These are phyloP conservation scores for Ceriops tagal DNA, from an alignment of 345 rosid species.

Conservation along the genomic window DNA sequence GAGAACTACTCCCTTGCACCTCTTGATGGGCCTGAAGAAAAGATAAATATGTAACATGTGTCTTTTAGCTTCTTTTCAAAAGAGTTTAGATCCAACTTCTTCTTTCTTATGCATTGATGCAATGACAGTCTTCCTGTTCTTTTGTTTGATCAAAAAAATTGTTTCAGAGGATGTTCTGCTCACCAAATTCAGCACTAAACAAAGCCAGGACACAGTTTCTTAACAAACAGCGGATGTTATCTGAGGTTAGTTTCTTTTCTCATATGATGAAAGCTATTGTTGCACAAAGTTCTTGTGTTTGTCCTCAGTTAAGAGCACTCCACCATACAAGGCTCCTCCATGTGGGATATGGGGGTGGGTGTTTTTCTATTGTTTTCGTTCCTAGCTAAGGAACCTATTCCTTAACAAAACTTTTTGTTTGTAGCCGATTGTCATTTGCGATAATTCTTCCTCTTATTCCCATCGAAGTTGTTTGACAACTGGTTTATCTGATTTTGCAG, in stretches of 20 bases:
- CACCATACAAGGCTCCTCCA: too few relatives aligned
- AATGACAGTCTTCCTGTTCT: neutral
- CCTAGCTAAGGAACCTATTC: too few relatives aligned
- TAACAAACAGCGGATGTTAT: constrained; percentile 79
- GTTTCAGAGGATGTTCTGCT: constrained; percentile 64
- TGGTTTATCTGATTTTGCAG: constrained; percentile 26
- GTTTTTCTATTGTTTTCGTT: too few relatives aligned
- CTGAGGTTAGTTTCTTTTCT: constrained; percentile 43
- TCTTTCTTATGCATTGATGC: neutral
- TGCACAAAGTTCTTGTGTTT: too few relatives aligned
- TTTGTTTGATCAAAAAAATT: neutral
- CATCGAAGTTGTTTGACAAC: neutral
- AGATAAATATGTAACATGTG: too few relatives aligned
- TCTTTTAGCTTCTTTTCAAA: too few relatives aligned
- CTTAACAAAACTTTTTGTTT: too few relatives aligned
- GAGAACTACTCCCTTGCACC: too few relatives aligned
- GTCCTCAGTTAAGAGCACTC: too few relatives aligned
- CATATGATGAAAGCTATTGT: neutral
- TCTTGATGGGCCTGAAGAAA: too few relatives aligned
- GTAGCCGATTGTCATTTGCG: too few relatives aligned
- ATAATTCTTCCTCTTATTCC: neutral
- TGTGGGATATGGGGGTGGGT: too few relatives aligned
- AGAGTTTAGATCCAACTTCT: neutral
- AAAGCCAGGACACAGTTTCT: constrained; percentile 86
- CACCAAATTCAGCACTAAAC: constrained; percentile 72